These are phyloP conservation scores for Euphorbia pulcherrima DNA, from an alignment of 345 rosid species.

Conservation along the genomic window DNA sequence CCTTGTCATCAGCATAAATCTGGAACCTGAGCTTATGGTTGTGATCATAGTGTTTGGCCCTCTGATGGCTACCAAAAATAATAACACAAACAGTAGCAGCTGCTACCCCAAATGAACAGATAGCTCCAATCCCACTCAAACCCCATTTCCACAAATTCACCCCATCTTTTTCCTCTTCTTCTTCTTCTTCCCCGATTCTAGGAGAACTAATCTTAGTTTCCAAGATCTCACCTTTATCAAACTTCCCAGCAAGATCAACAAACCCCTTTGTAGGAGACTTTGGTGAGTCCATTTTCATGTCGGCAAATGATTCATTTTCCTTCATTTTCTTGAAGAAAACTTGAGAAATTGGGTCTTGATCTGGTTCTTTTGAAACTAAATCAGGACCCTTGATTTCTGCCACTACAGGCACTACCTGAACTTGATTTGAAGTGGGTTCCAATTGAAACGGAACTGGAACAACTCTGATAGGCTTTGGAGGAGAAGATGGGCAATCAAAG, in stretches of 20 bases:
- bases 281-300: slow-evolving; percentile 86
- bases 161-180: slow-evolving; percentile 39
- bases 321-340: slow-evolving; percentile 82
- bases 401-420: slow-evolving; percentile 17
- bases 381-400: slow-evolving; percentile 31
- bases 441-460: slow-evolving; percentile 61
- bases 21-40: slow-evolving; percentile 56
- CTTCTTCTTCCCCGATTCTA: slow-evolving; percentile 26
- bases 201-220: slow-evolving; percentile 42
- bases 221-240: slow-evolving; percentile 27
- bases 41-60: slow-evolving; percentile 40
- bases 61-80: slow-evolving; percentile 57
- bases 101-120: slow-evolving; percentile 90
- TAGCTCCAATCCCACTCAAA: slow-evolving; percentile 76
- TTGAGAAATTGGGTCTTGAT: slow-evolving; percentile 63
- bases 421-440: slow-evolving; percentile 36
- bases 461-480: slow-evolving; percentile 39
- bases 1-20: slow-evolving; percentile 76
- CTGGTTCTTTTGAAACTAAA: slow-evolving; percentile 28
- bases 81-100: slow-evolving; percentile 76
- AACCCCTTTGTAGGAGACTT: slow-evolving; percentile 32
- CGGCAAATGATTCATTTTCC: slow-evolving; percentile 88
- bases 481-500: slow-evolving; percentile 58
- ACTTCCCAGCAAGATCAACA: slow-evolving; percentile 30
- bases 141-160: slow-evolving; percentile 76